Conservation (phyloP, 2,329 filamentous ascomycete species). For the Fusarium sublunatum region DNA sequence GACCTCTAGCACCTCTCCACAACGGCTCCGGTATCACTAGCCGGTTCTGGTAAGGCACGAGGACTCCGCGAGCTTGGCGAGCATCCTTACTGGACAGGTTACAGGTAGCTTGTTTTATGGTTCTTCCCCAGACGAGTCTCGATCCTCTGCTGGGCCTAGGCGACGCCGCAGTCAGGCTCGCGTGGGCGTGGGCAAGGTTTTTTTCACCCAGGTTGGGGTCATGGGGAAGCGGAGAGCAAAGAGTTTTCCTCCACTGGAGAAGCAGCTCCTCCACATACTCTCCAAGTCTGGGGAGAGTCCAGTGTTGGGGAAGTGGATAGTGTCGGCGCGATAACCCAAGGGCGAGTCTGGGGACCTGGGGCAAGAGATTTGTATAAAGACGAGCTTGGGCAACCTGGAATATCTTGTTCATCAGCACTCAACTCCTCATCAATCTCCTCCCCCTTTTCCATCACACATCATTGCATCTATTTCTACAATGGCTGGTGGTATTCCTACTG, state of each 20-base stretch:
- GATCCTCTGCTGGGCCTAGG: constrained; percentile 12
- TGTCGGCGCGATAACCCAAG: constrained; percentile 24
- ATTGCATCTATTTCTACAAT: constrained; percentile 25
- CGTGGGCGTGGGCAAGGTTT: constrained; percentile 13
- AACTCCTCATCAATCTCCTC: constrained; percentile 5
- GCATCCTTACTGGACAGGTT: neutral
- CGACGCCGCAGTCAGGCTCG: constrained; percentile 8
- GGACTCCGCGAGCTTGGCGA: constrained; percentile 2
- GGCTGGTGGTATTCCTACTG: constrained; percentile 41
- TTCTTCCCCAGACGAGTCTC: constrained; percentile 35
- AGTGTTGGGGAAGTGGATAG: constrained; percentile 37
- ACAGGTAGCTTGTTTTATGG: constrained; percentile 37
- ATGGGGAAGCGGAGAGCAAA: constrained; percentile 2
- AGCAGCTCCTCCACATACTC: constrained; percentile 27
- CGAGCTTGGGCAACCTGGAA: neutral
- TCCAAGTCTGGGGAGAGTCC: constrained; percentile 29
- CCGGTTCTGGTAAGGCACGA: neutral
- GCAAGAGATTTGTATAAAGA: constrained; percentile 33
- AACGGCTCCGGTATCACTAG: neutral
- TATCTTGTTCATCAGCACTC: constrained; percentile 15
- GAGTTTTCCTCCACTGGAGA: constrained; percentile 16
- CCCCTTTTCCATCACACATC: neutral
- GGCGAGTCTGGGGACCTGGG: neutral
- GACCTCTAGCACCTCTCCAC: constrained; percentile 26
- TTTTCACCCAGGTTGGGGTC: constrained; percentile 2